Percentiles rank a stretch among this genome's conserved stretches.
These are phyloP conservation scores for Grosmannia clavigera DNA, from an alignment of 2,329 filamentous ascomycete genomes.

Conservation along the genomic window DNA sequence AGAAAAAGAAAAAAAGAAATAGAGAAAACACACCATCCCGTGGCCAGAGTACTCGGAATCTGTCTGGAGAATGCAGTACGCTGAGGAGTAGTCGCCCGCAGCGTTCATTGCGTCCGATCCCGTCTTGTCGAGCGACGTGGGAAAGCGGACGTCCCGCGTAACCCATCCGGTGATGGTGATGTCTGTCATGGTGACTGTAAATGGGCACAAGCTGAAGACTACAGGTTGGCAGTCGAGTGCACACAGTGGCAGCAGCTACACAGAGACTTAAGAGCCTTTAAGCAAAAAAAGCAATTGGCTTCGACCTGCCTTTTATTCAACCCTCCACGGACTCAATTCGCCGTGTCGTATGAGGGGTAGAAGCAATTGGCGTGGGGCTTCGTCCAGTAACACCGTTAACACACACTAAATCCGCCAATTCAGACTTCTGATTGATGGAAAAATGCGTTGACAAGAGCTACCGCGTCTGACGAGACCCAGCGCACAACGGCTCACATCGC, in stretches of 20 bases:
- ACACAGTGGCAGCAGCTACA: too few species aligned
- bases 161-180: conserved; percentile 62
- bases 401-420: neutral
- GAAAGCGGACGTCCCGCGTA: conserved; percentile 65
- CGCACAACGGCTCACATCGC: too few species aligned
- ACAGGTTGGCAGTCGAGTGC: neutral
- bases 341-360: neutral
- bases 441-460: conserved; percentile 10
- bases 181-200: conserved; percentile 29
- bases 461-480: too few species aligned
- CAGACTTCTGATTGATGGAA: conserved; percentile 20
- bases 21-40: conserved; percentile 49
- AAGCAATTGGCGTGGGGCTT: neutral
- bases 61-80: conserved; percentile 86
- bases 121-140: conserved; percentile 92
- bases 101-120: conserved; percentile 96
- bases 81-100: conserved; percentile 81
- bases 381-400: neutral
- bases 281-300: neutral
- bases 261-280: neutral
- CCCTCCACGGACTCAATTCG: neutral
- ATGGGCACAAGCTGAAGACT: neutral
- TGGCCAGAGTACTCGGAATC: conserved; percentile 61
- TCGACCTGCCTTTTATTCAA: neutral
- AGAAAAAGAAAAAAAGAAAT: neutral